Conservation (phyloP, 352 stramenopile genomes). For the Phytophthora megakarya region DNA sequence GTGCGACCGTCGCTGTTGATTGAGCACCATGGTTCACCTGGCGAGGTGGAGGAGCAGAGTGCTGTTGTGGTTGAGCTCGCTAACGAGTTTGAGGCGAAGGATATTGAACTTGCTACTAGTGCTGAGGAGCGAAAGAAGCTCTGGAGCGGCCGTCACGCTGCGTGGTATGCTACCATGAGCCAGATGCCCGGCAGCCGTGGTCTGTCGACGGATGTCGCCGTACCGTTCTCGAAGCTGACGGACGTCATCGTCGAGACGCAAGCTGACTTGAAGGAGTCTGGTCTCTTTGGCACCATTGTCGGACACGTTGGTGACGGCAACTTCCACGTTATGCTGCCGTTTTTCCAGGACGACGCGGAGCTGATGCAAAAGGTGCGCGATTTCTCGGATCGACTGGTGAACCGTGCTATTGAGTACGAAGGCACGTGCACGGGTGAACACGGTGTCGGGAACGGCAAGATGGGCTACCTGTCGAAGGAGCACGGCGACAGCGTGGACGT, state of each 20-base stretch:
- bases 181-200: constrained; percentile 83
- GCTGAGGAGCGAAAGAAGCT: constrained; percentile 83
- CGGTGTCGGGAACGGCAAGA: constrained; percentile 96
- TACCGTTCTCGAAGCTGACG: constrained; percentile 94
- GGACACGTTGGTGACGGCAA: constrained; percentile 96
- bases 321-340: constrained; percentile 97
- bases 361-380: constrained; percentile 87
- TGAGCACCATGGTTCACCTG: constrained; percentile 90
- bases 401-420: constrained; percentile 87
- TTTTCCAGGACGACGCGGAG: constrained; percentile 81
- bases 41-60: constrained; percentile 90
- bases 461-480: constrained; percentile 90
- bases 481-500: constrained; percentile 91
- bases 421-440: constrained; percentile 99
- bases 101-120: constrained; percentile 79
- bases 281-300: constrained; percentile 93
- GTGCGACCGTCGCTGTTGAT: constrained; percentile 94
- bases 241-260: constrained; percentile 94
- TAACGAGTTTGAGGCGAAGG: constrained; percentile 79
- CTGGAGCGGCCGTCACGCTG: constrained; percentile 82
- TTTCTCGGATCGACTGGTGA: constrained; percentile 88
- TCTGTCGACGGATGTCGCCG: constrained; percentile 96
- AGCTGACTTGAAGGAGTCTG: constrained; percentile 85
- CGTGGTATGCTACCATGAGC: constrained; percentile 86
- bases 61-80: constrained; percentile 84